A percentile compares a stretch with the other conserved stretches of the same genome.
Conservation (phyloP, 1,284 basidiomycete genomes). For the Irpex lacteus region DNA sequence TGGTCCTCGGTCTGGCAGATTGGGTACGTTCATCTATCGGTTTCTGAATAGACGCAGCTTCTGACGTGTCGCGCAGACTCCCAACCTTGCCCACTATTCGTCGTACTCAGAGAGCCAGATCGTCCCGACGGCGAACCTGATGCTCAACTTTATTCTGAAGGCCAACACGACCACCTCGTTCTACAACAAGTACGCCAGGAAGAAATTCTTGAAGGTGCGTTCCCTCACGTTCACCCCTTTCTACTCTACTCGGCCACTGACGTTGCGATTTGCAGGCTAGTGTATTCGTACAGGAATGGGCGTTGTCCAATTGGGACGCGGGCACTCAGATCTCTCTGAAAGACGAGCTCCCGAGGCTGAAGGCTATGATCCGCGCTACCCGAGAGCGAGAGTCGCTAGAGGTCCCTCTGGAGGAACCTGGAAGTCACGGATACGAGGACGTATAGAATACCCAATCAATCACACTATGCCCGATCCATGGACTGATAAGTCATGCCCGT, state of each 20-base stretch:
- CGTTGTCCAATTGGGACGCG: slow-evolving; percentile 58
- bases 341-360: slow-evolving; percentile 51
- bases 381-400: slow-evolving; percentile 24
- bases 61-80: slow-evolving; percentile 47
- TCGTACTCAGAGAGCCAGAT: slow-evolving; percentile 85
- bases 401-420: background rate
- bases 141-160: slow-evolving; percentile 90
- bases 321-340: slow-evolving; percentile 47
- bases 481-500: background rate
- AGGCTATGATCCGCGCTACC: slow-evolving; percentile 45
- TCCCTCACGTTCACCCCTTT: background rate
- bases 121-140: slow-evolving; percentile 85
- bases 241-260: background rate
- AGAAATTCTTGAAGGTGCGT: slow-evolving; percentile 82
- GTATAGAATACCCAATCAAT: slow-evolving; percentile 13
- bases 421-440: slow-evolving; percentile 6
- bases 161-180: slow-evolving; percentile 75
- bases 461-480: background rate
- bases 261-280: slow-evolving; percentile 42
- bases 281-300: slow-evolving; percentile 62
- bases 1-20: slow-evolving; percentile 79
- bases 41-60: background rate
- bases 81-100: slow-evolving; percentile 91
- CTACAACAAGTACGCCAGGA: slow-evolving; percentile 79
- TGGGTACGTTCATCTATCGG: slow-evolving; percentile 64